phyloP scores from a whole-genome alignment of 306 rosid genomes.

The Rosa multiflora region DNA sequence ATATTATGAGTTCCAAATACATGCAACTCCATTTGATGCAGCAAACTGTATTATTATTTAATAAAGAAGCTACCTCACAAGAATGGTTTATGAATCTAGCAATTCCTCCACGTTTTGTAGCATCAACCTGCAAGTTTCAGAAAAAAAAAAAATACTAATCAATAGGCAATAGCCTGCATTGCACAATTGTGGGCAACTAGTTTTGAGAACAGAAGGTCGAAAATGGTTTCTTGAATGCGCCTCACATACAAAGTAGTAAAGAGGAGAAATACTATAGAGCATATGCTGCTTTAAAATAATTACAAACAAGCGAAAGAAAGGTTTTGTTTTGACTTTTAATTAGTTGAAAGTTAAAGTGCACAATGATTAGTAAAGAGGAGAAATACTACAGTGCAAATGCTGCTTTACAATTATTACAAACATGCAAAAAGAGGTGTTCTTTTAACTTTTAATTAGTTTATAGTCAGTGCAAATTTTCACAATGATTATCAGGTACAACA shows the following conservation, averaged over 20 bases:
- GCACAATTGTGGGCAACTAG: not conserved
- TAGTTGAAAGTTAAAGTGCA: not conserved
- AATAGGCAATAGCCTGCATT: constrained; percentile 5
- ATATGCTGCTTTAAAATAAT: not conserved
- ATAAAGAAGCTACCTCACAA: constrained; percentile 71
- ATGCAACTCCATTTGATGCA: not conserved
- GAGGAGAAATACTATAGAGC: not conserved
- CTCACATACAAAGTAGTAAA: not conserved
- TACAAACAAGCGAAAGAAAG: not conserved
- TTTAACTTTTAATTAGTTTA: not conserved
- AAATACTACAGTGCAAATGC: not conserved
- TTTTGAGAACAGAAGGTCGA: not conserved
- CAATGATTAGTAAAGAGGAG: not conserved
- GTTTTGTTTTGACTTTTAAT: not conserved
- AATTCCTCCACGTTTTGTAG: constrained; percentile 94
- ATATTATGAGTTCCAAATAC: constrained; percentile 17
- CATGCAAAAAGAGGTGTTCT: not conserved
- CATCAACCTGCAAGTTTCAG: constrained; percentile 78
- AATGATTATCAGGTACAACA: not conserved
- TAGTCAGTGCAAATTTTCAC: not conserved
- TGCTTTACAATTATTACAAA: not conserved
- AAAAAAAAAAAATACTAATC: constrained; percentile 18
- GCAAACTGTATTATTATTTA: constrained; percentile 1
- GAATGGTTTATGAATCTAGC: constrained; percentile 97
- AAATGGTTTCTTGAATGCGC: not conserved